Conservation (phyloP, 2,329 filamentous ascomycete genomes). For the Colletotrichum liriopes region DNA sequence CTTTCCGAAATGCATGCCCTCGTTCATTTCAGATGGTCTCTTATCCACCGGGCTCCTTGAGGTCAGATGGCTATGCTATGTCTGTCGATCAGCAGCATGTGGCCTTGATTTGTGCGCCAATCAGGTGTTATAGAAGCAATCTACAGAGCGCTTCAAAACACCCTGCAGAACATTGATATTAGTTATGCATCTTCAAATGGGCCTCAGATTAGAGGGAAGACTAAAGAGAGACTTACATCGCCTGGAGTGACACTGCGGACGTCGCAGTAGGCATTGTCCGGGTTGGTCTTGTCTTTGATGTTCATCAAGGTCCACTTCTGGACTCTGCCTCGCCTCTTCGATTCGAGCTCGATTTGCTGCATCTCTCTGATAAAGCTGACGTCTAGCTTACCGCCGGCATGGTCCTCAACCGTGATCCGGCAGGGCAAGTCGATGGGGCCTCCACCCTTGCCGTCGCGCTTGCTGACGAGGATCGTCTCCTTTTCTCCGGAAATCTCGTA, state of each 20-base stretch:
- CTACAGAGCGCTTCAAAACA: neutral
- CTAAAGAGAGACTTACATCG: too few relatives aligned
- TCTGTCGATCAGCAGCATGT: neutral
- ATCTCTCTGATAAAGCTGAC: neutral
- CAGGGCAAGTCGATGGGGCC: slow-evolving; percentile 32
- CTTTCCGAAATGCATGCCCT: neutral
- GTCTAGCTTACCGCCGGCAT: neutral
- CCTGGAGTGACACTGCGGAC: neutral
- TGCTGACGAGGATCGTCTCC: slow-evolving; percentile 39
- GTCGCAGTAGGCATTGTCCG: slow-evolving; percentile 1
- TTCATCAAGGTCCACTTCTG: neutral
- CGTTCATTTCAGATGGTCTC: too few relatives aligned
- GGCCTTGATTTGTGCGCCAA: neutral
- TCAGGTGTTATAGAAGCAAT: neutral
- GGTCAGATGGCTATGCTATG: neutral
- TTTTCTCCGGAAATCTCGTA: neutral
- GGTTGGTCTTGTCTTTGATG: slow-evolving; percentile 48
- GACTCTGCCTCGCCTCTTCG: neutral
- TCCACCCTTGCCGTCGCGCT: slow-evolving; percentile 49
- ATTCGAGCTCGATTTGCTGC: slow-evolving; percentile 4
- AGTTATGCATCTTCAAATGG: neutral
- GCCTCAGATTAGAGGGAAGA: accelerated
- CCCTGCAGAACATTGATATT: neutral
- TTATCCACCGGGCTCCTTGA: neutral
- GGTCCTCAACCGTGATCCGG: neutral